Percentiles rank a stretch among this genome's conserved stretches.
phyloP scores from a whole-genome alignment of 2,329 filamentous ascomycete species.

The Penicillium sp. region DNA sequence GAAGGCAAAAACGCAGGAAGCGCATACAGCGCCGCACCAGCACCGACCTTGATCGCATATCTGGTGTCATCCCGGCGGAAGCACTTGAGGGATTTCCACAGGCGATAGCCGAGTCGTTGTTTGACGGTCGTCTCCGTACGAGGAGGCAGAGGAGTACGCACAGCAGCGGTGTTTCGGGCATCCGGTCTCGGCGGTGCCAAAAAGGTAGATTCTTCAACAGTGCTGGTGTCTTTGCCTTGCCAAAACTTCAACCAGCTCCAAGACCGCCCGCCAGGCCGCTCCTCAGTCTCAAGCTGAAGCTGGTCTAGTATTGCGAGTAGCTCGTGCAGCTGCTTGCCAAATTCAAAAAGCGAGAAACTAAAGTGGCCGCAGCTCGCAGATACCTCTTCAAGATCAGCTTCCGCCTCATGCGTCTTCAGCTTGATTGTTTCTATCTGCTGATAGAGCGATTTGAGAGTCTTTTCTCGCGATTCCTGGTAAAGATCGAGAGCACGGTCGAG shows the following conservation, averaged over 20 bases:
- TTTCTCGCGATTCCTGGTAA: slow-evolving; percentile 73
- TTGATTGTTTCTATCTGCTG: slow-evolving; percentile 70
- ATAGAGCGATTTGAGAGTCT: slow-evolving; percentile 79
- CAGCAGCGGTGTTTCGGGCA: slow-evolving; percentile 9
- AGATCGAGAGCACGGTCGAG: slow-evolving; percentile 77
- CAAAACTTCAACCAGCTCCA: slow-evolving; percentile 92
- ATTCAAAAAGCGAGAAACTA: slow-evolving; percentile 85
- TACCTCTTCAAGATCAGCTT: slow-evolving; percentile 95
- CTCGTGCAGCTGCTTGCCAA: slow-evolving; percentile 83
- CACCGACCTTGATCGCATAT: slow-evolving; percentile 90
- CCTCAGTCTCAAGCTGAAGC: slow-evolving; percentile 68
- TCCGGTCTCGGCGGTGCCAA: slow-evolving; percentile 8
- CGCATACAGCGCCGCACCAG: slow-evolving; percentile 85
- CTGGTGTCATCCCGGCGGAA: slow-evolving; percentile 67
- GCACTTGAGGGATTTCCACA: slow-evolving; percentile 50
- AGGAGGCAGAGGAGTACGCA: slow-evolving; percentile 5
- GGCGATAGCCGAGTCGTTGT: slow-evolving; percentile 43
- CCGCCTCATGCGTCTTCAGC: slow-evolving; percentile 69
- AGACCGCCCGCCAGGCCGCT: slow-evolving; percentile 61
- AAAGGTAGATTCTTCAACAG: background rate
- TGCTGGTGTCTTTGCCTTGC: slow-evolving; percentile 42
- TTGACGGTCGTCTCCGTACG: slow-evolving; percentile 19
- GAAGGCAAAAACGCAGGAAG: slow-evolving; percentile 80
- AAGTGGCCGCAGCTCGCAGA: slow-evolving; percentile 98
- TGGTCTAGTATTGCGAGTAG: slow-evolving; percentile 86